These are phyloP conservation scores for Rugosomyces carneus DNA, from an alignment of 1,284 basidiomycete species.

Conservation along the genomic window DNA sequence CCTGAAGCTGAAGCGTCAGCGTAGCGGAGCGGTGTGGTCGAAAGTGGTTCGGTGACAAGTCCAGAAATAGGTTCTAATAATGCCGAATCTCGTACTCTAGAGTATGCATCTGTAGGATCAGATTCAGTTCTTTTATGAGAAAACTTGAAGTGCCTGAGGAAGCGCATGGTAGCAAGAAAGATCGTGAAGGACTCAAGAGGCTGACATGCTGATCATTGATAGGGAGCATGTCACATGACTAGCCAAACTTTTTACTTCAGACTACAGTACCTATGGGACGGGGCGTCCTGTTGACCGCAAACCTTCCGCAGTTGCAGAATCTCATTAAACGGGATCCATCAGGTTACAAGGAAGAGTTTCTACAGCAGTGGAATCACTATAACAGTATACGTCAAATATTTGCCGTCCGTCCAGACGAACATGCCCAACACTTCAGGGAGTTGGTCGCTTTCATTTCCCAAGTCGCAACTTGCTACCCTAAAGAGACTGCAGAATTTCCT, in stretches of 20 bases:
- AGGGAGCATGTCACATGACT: background rate
- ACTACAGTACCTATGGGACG: constrained; percentile 45
- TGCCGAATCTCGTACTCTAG: constrained; percentile 5
- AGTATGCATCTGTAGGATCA: constrained; percentile 23
- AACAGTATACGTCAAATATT: constrained; percentile 85
- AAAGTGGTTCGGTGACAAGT: too few relatives aligned
- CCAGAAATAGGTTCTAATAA: too few relatives aligned
- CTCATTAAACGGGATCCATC: constrained; percentile 92
- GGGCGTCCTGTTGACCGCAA: constrained; percentile 61
- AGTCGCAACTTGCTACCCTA: constrained; percentile 88
- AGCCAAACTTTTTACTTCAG: background rate
- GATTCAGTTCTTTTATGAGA: constrained; percentile 33
- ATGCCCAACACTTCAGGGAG: constrained; percentile 78
- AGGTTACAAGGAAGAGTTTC: constrained; percentile 93
- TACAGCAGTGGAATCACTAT: constrained; percentile 99
- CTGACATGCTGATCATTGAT: constrained; percentile 11
- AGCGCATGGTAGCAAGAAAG: constrained; percentile 20
- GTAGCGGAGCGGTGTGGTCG: constrained; percentile 8
- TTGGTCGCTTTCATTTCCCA: constrained; percentile 77
- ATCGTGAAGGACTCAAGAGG: background rate
- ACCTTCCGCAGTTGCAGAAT: constrained; percentile 85
- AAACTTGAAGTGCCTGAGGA: constrained; percentile 30
- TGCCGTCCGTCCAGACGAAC: constrained; percentile 71
- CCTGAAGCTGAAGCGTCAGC: constrained; percentile 7
- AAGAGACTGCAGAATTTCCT: constrained; percentile 80